A percentile compares a stretch with the other conserved stretches of the same genome.
Conservation (phyloP, 345 rosid species). For the Lagerstroemia speciosa region DNA sequence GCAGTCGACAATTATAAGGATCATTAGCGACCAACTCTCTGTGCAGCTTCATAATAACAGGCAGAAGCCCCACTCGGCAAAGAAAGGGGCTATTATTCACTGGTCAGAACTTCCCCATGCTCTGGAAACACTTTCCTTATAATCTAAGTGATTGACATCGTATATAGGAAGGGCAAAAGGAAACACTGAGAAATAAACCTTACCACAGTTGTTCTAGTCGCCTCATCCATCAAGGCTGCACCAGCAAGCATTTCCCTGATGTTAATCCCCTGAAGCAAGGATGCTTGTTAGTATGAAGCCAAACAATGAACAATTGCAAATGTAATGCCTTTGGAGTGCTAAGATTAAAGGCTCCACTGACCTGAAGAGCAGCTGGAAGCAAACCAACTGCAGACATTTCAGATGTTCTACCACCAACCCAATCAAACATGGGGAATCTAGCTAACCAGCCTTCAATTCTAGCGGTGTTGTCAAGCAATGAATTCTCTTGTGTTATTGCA, state of each 20-base stretch:
- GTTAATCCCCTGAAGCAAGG: conserved; percentile 58
- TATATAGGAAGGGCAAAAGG: too few species aligned
- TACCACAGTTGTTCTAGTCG: conserved; percentile 57
- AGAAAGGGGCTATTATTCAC: neutral
- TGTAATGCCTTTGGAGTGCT: neutral
- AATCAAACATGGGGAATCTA: conserved; percentile 97
- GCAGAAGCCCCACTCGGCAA: neutral
- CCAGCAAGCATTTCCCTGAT: conserved; percentile 90
- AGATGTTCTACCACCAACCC: conserved; percentile 99
- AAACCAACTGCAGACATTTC: conserved; percentile 97
- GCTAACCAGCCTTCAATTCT: conserved; percentile 97
- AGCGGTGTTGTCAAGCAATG: conserved; percentile 86
- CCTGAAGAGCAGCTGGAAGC: conserved; percentile 98
- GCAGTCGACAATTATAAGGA: too few species aligned
- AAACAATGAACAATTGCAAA: neutral
- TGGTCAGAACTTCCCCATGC: neutral
- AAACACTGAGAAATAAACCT: conserved; percentile 6
- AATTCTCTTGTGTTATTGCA: conserved; percentile 96
- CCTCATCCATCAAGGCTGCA: conserved; percentile 89
- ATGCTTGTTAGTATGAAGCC: conserved; percentile 6
- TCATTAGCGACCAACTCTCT: too few species aligned
- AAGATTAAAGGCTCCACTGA: conserved; percentile 17
- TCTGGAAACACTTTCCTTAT: neutral
- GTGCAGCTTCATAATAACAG: too few species aligned
- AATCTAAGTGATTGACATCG: neutral